A percentile compares a stretch with the other conserved stretches of the same genome.
Conservation (phyloP, 1,139 yeast species). For the Wickerhamomyces sp. region DNA sequence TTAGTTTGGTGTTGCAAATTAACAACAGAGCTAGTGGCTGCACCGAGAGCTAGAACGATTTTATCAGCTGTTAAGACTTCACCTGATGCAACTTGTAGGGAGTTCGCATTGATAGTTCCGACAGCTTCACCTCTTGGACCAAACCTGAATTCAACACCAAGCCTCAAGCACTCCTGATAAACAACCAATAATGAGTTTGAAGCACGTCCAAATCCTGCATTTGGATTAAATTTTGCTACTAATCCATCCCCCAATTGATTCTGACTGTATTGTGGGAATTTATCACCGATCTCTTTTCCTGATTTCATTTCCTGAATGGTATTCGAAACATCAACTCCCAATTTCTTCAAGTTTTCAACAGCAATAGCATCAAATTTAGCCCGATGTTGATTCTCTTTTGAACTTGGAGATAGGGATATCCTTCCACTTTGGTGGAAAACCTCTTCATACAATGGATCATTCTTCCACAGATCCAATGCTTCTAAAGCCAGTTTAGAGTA, state of each 20-base stretch:
- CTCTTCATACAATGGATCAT: conserved; percentile 29
- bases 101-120: conserved; percentile 19
- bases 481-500: conserved; percentile 38
- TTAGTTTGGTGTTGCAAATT: conserved; percentile 31
- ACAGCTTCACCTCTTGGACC: neutral
- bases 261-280: conserved; percentile 26
- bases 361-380: conserved; percentile 32
- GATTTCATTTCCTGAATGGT: conserved; percentile 25
- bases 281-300: conserved; percentile 26
- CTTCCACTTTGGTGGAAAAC: conserved; percentile 35
- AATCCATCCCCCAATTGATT: conserved; percentile 23
- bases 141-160: conserved; percentile 26
- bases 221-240: conserved; percentile 26
- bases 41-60: conserved; percentile 34
- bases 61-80: conserved; percentile 23
- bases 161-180: conserved; percentile 25
- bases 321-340: conserved; percentile 27
- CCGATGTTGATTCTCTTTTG: conserved; percentile 25
- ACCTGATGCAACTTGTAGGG: conserved; percentile 4
- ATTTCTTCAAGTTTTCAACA: conserved; percentile 26
- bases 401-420: conserved; percentile 15
- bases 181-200: conserved; percentile 26
- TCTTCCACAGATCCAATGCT: conserved; percentile 36
- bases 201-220: conserved; percentile 35
- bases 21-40: conserved; percentile 31